Evolutionary conservation across 139 green algal species (phyloP).

Genomic region (Chara braunii): DNA sequence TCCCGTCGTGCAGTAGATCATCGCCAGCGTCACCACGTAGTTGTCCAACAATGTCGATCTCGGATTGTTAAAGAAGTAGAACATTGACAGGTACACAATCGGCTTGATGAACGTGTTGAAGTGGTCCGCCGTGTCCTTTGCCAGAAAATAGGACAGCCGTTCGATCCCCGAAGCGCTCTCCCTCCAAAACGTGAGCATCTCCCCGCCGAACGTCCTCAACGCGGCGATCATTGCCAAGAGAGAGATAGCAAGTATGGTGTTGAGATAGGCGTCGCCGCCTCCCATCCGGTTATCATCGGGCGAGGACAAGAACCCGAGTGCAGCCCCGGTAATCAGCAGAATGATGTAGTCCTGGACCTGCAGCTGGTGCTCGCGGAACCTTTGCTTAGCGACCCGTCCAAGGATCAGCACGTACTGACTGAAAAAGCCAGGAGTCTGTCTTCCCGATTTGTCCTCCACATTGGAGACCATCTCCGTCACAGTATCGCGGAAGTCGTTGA

Average conservation of each 20-base stretch:
- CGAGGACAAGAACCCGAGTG: not conserved
- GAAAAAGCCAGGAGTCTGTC: not conserved
- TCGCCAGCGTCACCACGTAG: constrained; percentile 11
- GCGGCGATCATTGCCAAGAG: constrained; percentile 21
- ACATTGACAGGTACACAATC: constrained; percentile 16
- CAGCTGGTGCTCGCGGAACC: not conserved
- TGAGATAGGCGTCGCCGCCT: constrained; percentile 1
- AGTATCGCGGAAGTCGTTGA: constrained; percentile 2
- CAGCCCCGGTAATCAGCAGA: not conserved
- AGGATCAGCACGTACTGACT: not conserved
- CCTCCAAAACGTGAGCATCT: constrained; percentile 20
- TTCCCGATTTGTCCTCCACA: not conserved
- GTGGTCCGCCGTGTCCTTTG: not conserved
- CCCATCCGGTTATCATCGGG: not conserved
- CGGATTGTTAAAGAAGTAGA: constrained; percentile 35
- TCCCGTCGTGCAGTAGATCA: constrained; percentile 15
- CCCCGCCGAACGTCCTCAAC: constrained; percentile 28
- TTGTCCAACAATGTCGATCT: constrained; percentile 23
- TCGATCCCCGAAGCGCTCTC: constrained; percentile 26
- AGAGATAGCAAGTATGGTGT: constrained; percentile 7
- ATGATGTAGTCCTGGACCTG: not conserved
- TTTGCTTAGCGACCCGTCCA: constrained; percentile 1
- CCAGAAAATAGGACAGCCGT: not conserved
- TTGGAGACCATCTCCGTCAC: not conserved
- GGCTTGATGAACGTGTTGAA: constrained; percentile 9